These are phyloP conservation scores for Trametes cinnabarina DNA, from an alignment of 768 basidiomycete species.

Conservation along the genomic window DNA sequence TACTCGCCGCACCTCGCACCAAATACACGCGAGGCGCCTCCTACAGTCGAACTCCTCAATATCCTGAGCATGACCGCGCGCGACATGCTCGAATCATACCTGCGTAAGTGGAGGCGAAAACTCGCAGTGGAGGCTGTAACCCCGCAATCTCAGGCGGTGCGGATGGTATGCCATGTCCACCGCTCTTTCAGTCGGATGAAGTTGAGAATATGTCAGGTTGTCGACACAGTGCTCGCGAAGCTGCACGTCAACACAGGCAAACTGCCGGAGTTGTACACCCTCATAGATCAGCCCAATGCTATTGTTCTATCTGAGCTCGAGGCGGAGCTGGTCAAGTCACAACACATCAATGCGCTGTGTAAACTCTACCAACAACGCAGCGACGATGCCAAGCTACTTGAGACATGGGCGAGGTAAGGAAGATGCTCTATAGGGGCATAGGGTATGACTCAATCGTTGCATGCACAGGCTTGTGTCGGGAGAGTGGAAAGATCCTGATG, in stretches of 20 bases:
- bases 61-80: slow-evolving; percentile 63
- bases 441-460: not conserved
- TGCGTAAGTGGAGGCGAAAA: slow-evolving; percentile 58
- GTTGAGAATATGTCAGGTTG: slow-evolving; percentile 43
- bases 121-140: slow-evolving; percentile 36
- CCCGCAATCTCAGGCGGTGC: slow-evolving; percentile 16
- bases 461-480: slow-evolving; percentile 60
- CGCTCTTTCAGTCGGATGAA: not conserved
- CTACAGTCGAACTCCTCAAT: slow-evolving; percentile 65
- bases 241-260: slow-evolving; percentile 63
- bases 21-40: slow-evolving; percentile 62
- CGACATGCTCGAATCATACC: slow-evolving; percentile 72
- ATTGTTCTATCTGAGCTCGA: slow-evolving; percentile 65
- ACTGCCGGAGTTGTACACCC: slow-evolving; percentile 55
- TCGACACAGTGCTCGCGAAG: slow-evolving; percentile 82
- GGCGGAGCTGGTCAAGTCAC: slow-evolving; percentile 44
- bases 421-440: not conserved
- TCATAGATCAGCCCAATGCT: slow-evolving; percentile 53
- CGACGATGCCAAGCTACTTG: slow-evolving; percentile 60
- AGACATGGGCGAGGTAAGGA: slow-evolving; percentile 65
- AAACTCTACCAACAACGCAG: slow-evolving; percentile 57
- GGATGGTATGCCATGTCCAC: slow-evolving; percentile 19
- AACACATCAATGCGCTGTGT: slow-evolving; percentile 61
- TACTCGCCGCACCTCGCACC: slow-evolving; percentile 85
- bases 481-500: slow-evolving; percentile 58